Percentiles rank a stretch among this genome's conserved stretches.
phyloP scores from a whole-genome alignment of 306 rosid genomes.

The Rubus idaeus region DNA sequence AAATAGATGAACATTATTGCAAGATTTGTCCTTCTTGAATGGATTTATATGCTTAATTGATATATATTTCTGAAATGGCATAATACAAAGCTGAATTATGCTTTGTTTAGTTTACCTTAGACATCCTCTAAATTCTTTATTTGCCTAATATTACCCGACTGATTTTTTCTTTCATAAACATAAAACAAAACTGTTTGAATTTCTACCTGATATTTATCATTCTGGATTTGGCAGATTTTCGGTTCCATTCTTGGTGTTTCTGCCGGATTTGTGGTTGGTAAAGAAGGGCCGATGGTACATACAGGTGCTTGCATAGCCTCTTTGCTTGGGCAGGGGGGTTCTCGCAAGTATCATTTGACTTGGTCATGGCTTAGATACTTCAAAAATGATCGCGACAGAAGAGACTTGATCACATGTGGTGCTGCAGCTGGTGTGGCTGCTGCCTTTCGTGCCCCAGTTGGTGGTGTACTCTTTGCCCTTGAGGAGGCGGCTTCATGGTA shows the following conservation, averaged over 20 bases:
- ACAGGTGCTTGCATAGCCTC: conserved; percentile 89
- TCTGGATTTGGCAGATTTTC: conserved; percentile 56
- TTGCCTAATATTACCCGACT: not conserved
- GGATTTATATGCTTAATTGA: not conserved
- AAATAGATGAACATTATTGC: not conserved
- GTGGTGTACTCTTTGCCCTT: conserved; percentile 92
- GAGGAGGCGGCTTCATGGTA: conserved; percentile 96
- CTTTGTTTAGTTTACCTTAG: not conserved
- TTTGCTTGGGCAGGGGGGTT: conserved; percentile 85
- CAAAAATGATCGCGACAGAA: conserved; percentile 77
- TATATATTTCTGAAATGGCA: not conserved
- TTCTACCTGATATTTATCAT: not conserved
- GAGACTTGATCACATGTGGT: conserved; percentile 91
- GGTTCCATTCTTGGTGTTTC: conserved; percentile 85
- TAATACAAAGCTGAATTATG: not conserved
- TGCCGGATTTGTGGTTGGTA: conserved; percentile 85
- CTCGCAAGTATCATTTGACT: conserved; percentile 63
- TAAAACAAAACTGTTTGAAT: not conserved
- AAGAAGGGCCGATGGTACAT: conserved; percentile 97
- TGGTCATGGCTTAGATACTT: conserved; percentile 79
- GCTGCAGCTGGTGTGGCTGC: conserved; percentile 97
- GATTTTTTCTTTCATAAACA: not conserved
- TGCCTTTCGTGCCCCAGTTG: conserved; percentile 91
- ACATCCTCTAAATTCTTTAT: not conserved
- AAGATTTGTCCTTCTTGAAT: not conserved